Percentiles rank a stretch among this genome's conserved stretches.
phyloP scores from a whole-genome alignment of 192 early-diverging fungal species.

The Coemansia sp. region DNA sequence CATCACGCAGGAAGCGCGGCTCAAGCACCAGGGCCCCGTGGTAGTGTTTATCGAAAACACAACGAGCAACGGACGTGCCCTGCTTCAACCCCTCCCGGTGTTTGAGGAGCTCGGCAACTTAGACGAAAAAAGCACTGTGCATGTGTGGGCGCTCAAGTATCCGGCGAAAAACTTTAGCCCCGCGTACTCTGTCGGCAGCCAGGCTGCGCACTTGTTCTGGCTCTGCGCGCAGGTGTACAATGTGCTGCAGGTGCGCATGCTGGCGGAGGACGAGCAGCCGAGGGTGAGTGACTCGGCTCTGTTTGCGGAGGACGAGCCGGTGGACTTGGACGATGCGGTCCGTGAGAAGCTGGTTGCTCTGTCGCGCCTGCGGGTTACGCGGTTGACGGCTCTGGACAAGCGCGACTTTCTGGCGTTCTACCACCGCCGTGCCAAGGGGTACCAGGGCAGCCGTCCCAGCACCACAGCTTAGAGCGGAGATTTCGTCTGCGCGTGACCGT shows the following conservation, averaged over 20 bases:
- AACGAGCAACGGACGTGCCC: conserved; percentile 81
- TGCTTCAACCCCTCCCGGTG: conserved; percentile 71
- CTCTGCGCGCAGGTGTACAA: conserved; percentile 59
- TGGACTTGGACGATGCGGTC: conserved; percentile 56
- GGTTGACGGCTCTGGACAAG: conserved; percentile 65
- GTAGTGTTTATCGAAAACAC: conserved; percentile 58
- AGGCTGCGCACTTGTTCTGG: conserved; percentile 55
- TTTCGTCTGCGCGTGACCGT: background rate
- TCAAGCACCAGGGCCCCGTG: conserved; percentile 16
- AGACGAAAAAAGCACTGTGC: conserved; percentile 57
- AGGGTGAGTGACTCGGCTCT: conserved; percentile 59
- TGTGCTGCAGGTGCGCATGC: conserved; percentile 48
- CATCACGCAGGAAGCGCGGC: conserved; percentile 33
- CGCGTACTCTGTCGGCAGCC: conserved; percentile 52
- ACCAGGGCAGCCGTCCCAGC: no score
- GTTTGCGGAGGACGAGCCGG: conserved; percentile 26
- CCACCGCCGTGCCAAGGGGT: conserved; percentile 23
- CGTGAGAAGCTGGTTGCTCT: conserved; percentile 56
- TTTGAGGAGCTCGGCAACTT: conserved; percentile 59
- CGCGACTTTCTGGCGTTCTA: conserved; percentile 73
- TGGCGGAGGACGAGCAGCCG: conserved; percentile 54
- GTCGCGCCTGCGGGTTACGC: conserved; percentile 64
- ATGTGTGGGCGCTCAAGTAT: conserved; percentile 51
- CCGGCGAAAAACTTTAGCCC: conserved; percentile 29
- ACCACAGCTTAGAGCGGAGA: no score